Evolutionary conservation across 352 stramenopile species (phyloP), one percentile per base, ranked within the genome.

Genomic region (Aphanomyces astaci): DNA sequence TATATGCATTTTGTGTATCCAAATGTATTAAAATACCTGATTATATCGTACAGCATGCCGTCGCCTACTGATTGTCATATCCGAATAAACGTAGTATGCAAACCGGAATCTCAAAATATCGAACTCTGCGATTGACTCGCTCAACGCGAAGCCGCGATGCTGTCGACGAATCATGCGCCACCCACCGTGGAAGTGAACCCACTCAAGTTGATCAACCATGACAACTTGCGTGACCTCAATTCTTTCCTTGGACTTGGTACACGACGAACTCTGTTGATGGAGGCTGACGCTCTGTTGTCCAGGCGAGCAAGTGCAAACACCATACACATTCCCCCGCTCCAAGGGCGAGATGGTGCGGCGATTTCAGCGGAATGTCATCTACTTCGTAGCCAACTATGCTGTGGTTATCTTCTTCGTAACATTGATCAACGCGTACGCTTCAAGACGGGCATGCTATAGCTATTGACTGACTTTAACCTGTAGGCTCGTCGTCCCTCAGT

Each of bases 211-310:
- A 68, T 68, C 28, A 46, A 17, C 19, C 49, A 68, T 31, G 62
- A 68, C 51, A 68, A 68, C 62, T 24, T 68, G 15, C 62, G 62
- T 24, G 62, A 68, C 51, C 62, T 68, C 19, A 2, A 59, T 17
- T 59, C 45, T 11, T 68, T 68, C 27, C 39, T 48, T n/a, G 62
- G 62, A 25, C 22, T 68, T 24, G 62, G 62, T 68, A 68, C n/a
- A 24, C 19, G 1, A 24, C n/a, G 19, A 1, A 55, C 57, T 1
- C 10, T 45, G 1, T 36, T 15, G 0, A 30, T 46, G 51, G 43
- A 19, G n/a, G 9, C 27, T 60, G 19, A 30, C 28, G 4, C 17
- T 10, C 4, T 22, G 17, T 33, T 45, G 59, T 36, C 9, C 40
- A 62, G 51, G 62, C n/a, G 56, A 65, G 11, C 56, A 52, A 31